phyloP scores from a whole-genome alignment of 78 protist species.

The Tieghemostelium lacteum region DNA sequence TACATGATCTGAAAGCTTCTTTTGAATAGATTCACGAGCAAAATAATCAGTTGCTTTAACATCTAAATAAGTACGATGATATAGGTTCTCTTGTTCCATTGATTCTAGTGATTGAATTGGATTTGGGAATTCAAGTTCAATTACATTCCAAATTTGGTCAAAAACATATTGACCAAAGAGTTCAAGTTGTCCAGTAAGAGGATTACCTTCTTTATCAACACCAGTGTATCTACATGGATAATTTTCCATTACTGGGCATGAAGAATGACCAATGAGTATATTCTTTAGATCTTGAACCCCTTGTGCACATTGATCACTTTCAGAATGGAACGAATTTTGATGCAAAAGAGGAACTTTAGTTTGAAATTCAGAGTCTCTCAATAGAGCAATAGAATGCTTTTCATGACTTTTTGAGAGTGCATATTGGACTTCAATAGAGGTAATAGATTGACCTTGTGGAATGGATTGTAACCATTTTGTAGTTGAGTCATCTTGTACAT shows the following conservation, averaged over 20 bases:
- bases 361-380: slow-evolving; percentile 19
- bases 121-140: slow-evolving; percentile 46
- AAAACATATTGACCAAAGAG: slow-evolving; percentile 32
- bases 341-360: background rate
- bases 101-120: slow-evolving; percentile 18
- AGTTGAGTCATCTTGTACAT: background rate
- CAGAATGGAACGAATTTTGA: slow-evolving; percentile 12
- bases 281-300: background rate
- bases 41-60: slow-evolving; percentile 15
- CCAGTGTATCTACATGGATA: slow-evolving; percentile 56
- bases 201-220: slow-evolving; percentile 2
- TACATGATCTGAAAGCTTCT: slow-evolving; percentile 13
- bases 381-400: slow-evolving; percentile 37
- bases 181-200: background rate
- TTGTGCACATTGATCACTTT: background rate
- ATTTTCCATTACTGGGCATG: background rate
- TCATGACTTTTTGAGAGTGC: background rate
- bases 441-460: slow-evolving; percentile 44
- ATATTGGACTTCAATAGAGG: slow-evolving; percentile 49
- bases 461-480: slow-evolving; percentile 16
- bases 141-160: slow-evolving; percentile 31
- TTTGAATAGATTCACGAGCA: slow-evolving; percentile 53
- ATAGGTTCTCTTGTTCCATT: background rate
- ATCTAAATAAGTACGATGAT: slow-evolving; percentile 8
- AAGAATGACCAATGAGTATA: background rate